Conservation (phyloP, 495 filamentous ascomycete genomes). For the Annulohypoxylon stygium region DNA sequence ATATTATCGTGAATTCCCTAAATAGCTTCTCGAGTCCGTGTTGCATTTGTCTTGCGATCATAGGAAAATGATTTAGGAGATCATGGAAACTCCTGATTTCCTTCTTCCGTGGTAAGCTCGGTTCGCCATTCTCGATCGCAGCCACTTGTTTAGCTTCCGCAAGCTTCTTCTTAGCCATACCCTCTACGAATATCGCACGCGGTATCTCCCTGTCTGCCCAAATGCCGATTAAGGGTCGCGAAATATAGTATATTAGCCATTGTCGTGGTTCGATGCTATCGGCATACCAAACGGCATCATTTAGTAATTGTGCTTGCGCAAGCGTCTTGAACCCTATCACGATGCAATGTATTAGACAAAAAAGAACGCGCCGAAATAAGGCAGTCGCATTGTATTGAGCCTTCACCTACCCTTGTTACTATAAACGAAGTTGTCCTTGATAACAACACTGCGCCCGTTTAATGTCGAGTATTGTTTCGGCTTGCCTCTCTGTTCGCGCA, state of each 20-base stretch:
- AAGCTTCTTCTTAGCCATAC: slow-evolving; percentile 48
- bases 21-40: slow-evolving; percentile 91
- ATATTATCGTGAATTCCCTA: slow-evolving; percentile 84
- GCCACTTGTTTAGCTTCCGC: slow-evolving; percentile 52
- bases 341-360: slow-evolving; percentile 25
- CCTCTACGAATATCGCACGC: slow-evolving; percentile 68
- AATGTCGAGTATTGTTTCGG: slow-evolving; percentile 91
- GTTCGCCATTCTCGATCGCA: slow-evolving; percentile 52
- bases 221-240: slow-evolving; percentile 86
- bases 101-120: slow-evolving; percentile 76
- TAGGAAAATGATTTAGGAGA: slow-evolving; percentile 90
- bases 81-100: slow-evolving; percentile 92
- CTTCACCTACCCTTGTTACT: slow-evolving; percentile 86
- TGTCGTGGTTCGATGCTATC: slow-evolving; percentile 83
- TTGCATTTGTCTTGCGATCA: slow-evolving; percentile 98
- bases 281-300: slow-evolving; percentile 88
- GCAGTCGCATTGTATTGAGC: neutral
- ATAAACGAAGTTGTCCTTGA: slow-evolving; percentile 94
- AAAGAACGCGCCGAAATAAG: neutral
- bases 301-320: slow-evolving; percentile 88
- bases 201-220: slow-evolving; percentile 79
- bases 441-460: slow-evolving; percentile 92
- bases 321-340: slow-evolving; percentile 86
- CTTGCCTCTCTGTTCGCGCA: slow-evolving; percentile 92
- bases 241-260: slow-evolving; percentile 98